Evolutionary conservation across 2,329 filamentous ascomycete species (phyloP), one percentile per base, ranked within the genome.

Genomic region (Trichoderma aggressivum): DNA sequence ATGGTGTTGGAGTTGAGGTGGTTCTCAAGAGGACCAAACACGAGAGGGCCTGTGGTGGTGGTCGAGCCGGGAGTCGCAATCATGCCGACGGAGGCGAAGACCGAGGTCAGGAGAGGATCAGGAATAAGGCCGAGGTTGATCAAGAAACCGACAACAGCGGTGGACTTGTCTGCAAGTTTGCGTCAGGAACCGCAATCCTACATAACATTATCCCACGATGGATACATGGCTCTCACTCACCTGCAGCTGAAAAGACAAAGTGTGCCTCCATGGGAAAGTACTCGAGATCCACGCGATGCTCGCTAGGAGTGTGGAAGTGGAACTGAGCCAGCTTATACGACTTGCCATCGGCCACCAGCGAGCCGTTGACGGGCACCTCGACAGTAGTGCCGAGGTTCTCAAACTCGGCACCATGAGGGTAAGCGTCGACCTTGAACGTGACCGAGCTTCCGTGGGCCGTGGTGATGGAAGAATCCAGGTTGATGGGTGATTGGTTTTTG

Each of bases 221-320:
- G 12, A 14, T 1, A 10, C 70, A 26, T 18, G 36, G 5, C n/a
- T 1, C 76, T 50, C 3, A 47, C 2, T 70, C 56, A 1, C 70
- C 74, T 1, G 62, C 69, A 14, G 73, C 74, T 11, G 74, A 18
- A 66, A 77, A 79, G 2, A 79, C 78, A 74, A 79, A 75, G 71
- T 79, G 76, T 73, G 76, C 74, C 76, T 81, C 73, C 78, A 78
- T 78, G 28, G 77, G 75, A 60, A 74, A 70, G 61, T 75, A 77
- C 0, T 73, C 74, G 8, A 82, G 77, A 76, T 83, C 74, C 76
- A 89, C 80, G 60, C 84, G 82, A 75, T 90, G 88, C 81, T 90
- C 88, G 56, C 86, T 86, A 0, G 88, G 87, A 0, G 86, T 86
- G 76, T 90, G 88, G 79, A 89, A 87, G 78, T 89, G 88, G 80